phyloP scores from a whole-genome alignment of 176 grass and related monocot genomes.

The barley (Hordeum vulgare) region MorexV3_pseudomolecules_assembly NC_058518.1:487485641-487486140 shows the following conservation, averaged over 20 bases:
- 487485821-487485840: conserved; percentile 72
- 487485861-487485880: conserved; percentile 88
- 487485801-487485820: conserved; percentile 96
- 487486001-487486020: no score
- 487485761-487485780: no score
- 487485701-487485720: no score
- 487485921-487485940: conserved; percentile 98
- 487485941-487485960: conserved; percentile 40
- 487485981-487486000: not conserved
- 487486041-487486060: not conserved
- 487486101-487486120: conserved; percentile 80
- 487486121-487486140: conserved; percentile 97
- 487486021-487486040: no score
- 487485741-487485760: no score
- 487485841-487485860: conserved; percentile 83
- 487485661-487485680: no score
- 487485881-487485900: conserved; percentile 97
- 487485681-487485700: no score
- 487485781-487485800: conserved; percentile 46
- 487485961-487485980: not conserved
- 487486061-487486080: not conserved
- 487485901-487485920: conserved; percentile 97
- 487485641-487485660: no score
- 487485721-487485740: no score
- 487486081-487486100: conserved; percentile 76